These are phyloP conservation scores for Mycena indigotica DNA, from an alignment of 768 basidiomycete genomes.

Conservation along the genomic window DNA sequence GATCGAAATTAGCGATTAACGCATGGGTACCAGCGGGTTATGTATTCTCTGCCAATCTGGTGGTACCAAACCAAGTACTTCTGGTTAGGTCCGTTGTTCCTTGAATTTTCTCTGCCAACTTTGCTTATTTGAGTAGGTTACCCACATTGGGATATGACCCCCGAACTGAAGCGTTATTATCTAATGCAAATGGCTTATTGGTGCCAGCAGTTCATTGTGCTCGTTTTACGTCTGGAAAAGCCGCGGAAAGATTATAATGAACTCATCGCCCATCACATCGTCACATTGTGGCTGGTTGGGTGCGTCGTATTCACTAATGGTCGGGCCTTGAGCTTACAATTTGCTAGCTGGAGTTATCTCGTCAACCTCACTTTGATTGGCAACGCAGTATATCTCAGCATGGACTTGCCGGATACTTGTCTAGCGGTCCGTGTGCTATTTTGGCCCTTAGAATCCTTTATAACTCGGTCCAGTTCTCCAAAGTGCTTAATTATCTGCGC, in stretches of 20 bases:
- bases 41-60: constrained; percentile 78
- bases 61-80: constrained; percentile 85
- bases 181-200: constrained; percentile 93
- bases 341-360: constrained; percentile 77
- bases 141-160: constrained; percentile 87
- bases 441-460: neutral
- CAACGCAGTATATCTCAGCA: constrained; percentile 90
- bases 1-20: neutral
- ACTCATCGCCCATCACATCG: constrained; percentile 86
- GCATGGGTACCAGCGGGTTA: constrained; percentile 61
- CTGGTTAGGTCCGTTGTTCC: constrained; percentile 67
- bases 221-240: constrained; percentile 86
- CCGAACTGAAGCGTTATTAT: constrained; percentile 87
- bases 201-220: constrained; percentile 89
- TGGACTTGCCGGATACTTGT: constrained; percentile 93
- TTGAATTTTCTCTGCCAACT: neutral
- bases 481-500: constrained; percentile 86
- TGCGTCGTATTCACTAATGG: constrained; percentile 36
- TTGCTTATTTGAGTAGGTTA: constrained; percentile 54
- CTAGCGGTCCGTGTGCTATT: constrained; percentile 66
- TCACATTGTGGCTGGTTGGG: constrained; percentile 94
- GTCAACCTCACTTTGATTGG: constrained; percentile 85
- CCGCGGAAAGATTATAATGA: constrained; percentile 91
- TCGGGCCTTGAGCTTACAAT: neutral
- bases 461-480: constrained; percentile 59